Base-by-base conservation (phyloP, 441 rosid species). In the Biscutella laevigata region DNA sequence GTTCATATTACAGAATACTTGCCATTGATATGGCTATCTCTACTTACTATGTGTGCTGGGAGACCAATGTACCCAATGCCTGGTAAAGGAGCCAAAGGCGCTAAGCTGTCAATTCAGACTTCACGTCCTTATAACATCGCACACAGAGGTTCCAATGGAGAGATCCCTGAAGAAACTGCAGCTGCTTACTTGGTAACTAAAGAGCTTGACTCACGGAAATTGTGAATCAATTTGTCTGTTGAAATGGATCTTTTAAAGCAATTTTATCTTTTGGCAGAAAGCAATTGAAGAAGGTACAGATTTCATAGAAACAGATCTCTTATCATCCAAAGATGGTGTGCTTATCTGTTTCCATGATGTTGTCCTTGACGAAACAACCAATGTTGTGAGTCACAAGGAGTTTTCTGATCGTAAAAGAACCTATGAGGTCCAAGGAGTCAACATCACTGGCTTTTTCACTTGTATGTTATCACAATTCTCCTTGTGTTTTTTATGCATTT, bases 251-350 rank as follows among this genome's bases (percentile, higher is more conserved):
- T 48, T 46, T 7, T 19, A 6, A 57, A 42, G 20, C 17, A 21
- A 26, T 7, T 29, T 10, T 6, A 2, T 28, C 36, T 67, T 45
- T 48, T 78, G 63, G 61, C 67, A 86, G 96, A 94, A 82, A 74
- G 99, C 95, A 25, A 84, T 94, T 53, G 95, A 84, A 68, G 99
- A 94, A 52, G 99, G 97, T 32, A 62, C 99, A 63, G 97, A 85
- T 66, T 94, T 89, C 64, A 94, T 89, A 43, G 99, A 94, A 77
- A 69, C 95, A 19, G 96, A 94, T 72, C 83, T 89, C 37, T 61
- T 86, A 17, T 67, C 99, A 57, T 71, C 96, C 39, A 94, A 86
- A 72, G 99, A 89, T 64, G 96, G 99, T 56, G 73, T 69, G 43
- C 95, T 89, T 37, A 76, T 94, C 51, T 89, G 96, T 71, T 70